Base-by-base conservation (phyloP, 768 basidiomycete species). In the Tylopilus subfusipes region DNA sequence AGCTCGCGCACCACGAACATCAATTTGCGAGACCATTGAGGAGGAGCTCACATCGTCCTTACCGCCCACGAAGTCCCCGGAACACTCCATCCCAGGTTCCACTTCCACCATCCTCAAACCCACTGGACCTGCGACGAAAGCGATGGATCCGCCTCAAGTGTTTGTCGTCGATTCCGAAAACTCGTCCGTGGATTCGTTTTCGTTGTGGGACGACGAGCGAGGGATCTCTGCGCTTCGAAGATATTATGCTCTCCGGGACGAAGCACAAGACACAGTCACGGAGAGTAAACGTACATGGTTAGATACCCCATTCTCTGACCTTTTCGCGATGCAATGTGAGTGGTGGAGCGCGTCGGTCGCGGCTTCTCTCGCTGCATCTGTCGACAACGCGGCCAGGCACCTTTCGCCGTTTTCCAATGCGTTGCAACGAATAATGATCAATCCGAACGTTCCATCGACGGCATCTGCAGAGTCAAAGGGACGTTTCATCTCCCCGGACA, bases 1-100 rank as follows among this genome's bases (percentile, higher is more conserved):
- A 45, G 78, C 81, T 27, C 80, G 81, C 19, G 77, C 79, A 10
- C 85, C 85, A 13, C 77, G 85, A 5, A 73, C 82, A 0, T 90
- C 89, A 0, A 78, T 88, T 0, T 91, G 90, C 58, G 89, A 90
- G 65, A 90, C 86, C 0, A 91, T 92, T 45, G 78, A 89, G 52
- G 90, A 92, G 61, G 90, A 91, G 57, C 65, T 74, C 13, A 73
- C 76, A 5, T 76, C 73, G 0, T 49, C 68, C 3, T 39, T 59
- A 10, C 70, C 73, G 4, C 45, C 62, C 2, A 48, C 64, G 25
- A 63, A 54, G 19, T 74, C 75, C 0, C 61, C 66, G 2, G 65
- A 61, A 7, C 58, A 53, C 9, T 46, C 57, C 4, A 6, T 27
- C 22, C 48, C 51, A 3, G 45, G 50, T 6, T 66, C 60, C n/a